phyloP scores from a whole-genome alignment of 2,329 filamentous ascomycete genomes.

The Harringtonia lauricola region DNA sequence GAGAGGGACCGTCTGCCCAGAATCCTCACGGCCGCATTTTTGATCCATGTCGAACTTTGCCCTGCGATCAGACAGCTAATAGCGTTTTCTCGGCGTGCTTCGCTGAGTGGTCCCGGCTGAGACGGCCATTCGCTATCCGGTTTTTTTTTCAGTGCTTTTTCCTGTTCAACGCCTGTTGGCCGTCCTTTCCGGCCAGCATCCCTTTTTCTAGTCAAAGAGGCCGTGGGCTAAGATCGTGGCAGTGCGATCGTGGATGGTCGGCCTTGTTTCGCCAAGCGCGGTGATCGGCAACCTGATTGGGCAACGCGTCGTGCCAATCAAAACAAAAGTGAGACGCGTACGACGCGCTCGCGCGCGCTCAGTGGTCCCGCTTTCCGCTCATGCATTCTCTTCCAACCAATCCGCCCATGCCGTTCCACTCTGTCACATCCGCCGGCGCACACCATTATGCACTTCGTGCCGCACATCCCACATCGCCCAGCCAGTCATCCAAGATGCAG shows the following conservation, averaged over 20 bases:
- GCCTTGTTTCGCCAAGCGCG: slow-evolving; percentile 2
- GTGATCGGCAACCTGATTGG: slow-evolving; percentile 8
- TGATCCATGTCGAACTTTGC: too few species aligned
- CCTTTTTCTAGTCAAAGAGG: too few species aligned
- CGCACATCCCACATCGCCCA: background rate
- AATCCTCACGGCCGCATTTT: too few species aligned
- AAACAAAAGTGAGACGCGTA: slow-evolving; percentile 13
- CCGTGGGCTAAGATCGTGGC: too few species aligned
- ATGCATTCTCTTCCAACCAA: slow-evolving; percentile 3
- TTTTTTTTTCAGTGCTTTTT: too few species aligned
- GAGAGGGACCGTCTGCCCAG: too few species aligned
- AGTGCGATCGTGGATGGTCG: background rate
- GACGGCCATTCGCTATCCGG: too few species aligned
- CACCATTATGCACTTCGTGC: background rate
- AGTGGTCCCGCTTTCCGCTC: slow-evolving; percentile 1
- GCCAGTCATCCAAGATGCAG: background rate
- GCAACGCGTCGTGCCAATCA: slow-evolving; percentile 5
- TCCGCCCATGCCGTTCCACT: background rate
- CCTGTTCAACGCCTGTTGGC: too few species aligned
- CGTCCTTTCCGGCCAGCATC: too few species aligned
- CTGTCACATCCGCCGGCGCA: background rate
- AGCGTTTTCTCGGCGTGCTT: too few species aligned
- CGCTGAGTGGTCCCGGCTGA: too few species aligned
- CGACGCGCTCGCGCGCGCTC: slow-evolving; percentile 9
- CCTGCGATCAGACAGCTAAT: too few species aligned